Evolutionary conservation across 805 yeast genomes (phyloP).

Genomic region (Cyberlindnera subsufficiens): DNA sequence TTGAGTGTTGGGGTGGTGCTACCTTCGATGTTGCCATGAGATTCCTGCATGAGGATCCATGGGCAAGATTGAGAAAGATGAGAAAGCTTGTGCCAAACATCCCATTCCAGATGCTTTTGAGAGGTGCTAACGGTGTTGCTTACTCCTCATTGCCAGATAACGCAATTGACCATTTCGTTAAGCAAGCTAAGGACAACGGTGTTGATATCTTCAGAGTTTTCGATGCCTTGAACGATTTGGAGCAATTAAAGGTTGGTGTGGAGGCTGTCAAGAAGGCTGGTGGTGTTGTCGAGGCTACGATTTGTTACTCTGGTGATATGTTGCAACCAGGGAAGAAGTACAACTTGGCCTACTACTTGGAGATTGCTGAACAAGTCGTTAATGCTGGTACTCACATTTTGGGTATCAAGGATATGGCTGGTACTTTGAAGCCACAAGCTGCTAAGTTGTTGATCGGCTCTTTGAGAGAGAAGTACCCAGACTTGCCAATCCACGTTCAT

Average conservation of each 20-base stretch:
- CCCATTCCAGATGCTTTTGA: slow-evolving; percentile 97
- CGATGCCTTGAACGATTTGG: slow-evolving; percentile 95
- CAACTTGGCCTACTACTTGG: slow-evolving; percentile 83
- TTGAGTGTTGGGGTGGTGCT: slow-evolving; percentile 99
- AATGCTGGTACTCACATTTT: slow-evolving; percentile 92
- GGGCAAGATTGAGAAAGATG: slow-evolving; percentile 89
- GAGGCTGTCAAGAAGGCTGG: slow-evolving; percentile 98
- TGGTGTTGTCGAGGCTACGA: slow-evolving; percentile 97
- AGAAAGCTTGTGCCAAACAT: slow-evolving; percentile 93
- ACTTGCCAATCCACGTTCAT: slow-evolving; percentile 96
- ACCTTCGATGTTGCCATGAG: slow-evolving; percentile 99
- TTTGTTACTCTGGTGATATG: slow-evolving; percentile 99
- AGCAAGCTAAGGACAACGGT: slow-evolving; percentile 92
- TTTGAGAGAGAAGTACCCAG: slow-evolving; percentile 82
- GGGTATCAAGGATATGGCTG: slow-evolving; percentile 99
- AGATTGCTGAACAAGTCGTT: slow-evolving; percentile 77
- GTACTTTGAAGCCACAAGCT: slow-evolving; percentile 94
- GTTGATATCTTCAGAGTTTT: slow-evolving; percentile 97
- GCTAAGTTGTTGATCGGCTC: slow-evolving; percentile 76
- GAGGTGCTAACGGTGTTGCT: slow-evolving; percentile 99
- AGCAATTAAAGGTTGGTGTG: slow-evolving; percentile 94
- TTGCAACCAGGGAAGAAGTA: slow-evolving; percentile 92
- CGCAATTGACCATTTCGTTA: slow-evolving; percentile 95
- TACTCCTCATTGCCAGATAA: slow-evolving; percentile 97
- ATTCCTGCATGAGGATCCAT: slow-evolving; percentile 96